Evolutionary conservation across 2,329 filamentous ascomycete genomes (phyloP).

Genomic region (Zymoseptoria passerinii): DNA sequence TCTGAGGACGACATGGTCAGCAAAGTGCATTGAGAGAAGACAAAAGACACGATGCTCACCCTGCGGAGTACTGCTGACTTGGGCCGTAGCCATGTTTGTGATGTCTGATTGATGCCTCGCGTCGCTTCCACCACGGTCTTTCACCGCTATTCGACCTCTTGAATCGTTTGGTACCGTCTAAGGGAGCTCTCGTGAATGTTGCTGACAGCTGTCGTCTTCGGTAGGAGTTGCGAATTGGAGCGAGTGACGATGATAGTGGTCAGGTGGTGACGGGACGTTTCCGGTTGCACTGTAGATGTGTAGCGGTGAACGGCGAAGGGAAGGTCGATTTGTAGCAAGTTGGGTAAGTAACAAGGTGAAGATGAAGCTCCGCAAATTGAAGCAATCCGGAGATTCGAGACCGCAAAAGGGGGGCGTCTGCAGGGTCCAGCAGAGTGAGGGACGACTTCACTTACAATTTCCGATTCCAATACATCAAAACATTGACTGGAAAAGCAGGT

Average conservation of each 20-base stretch:
- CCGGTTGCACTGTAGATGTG: not conserved
- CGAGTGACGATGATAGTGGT: not conserved
- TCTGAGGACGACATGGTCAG: constrained; percentile 44
- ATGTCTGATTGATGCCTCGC: not conserved
- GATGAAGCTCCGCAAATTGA: not conserved
- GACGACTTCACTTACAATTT: not conserved
- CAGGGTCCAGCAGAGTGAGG: not conserved
- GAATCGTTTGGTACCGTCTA: not conserved
- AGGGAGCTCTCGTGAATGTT: not conserved
- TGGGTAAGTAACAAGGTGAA: not conserved
- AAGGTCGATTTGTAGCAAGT: not conserved
- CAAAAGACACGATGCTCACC: constrained; percentile 27
- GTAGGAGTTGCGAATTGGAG: not conserved
- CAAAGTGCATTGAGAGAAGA: constrained; percentile 1
- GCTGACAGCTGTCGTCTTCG: not conserved
- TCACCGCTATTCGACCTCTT: not conserved
- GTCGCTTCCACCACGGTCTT: not conserved
- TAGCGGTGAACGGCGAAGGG: not conserved
- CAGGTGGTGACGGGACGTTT: not conserved
- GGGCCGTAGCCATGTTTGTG: constrained; percentile 36
- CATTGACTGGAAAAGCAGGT: not conserved
- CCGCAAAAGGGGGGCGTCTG: not conserved
- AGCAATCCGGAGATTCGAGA: not conserved
- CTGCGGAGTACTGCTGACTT: constrained; percentile 37
- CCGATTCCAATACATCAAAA: not conserved